Conservation (phyloP, 805 yeast genomes). For the Nematodospora valgi region DNA sequence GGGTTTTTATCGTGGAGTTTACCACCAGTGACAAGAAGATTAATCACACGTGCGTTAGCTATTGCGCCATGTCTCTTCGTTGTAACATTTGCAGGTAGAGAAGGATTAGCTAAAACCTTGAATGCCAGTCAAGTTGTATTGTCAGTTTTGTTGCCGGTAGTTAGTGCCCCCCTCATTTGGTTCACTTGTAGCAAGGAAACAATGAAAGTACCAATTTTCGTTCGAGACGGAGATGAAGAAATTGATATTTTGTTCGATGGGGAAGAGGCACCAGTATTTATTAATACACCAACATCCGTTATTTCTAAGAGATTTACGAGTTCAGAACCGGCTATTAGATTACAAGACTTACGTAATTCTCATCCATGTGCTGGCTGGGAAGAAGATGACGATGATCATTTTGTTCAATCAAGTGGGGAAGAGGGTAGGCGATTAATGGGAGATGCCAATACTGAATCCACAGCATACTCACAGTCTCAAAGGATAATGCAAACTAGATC, state of each 20-base stretch:
- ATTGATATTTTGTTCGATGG: constrained; percentile 16
- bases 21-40: constrained; percentile 77
- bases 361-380: constrained; percentile 45
- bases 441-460: not conserved
- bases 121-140: constrained; percentile 83
- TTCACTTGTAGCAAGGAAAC: constrained; percentile 68
- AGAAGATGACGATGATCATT: constrained; percentile 26
- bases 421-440: constrained; percentile 17
- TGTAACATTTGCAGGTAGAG: constrained; percentile 70
- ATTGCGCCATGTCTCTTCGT: constrained; percentile 81
- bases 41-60: constrained; percentile 79
- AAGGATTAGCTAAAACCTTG: constrained; percentile 70
- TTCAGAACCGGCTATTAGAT: constrained; percentile 38
- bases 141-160: constrained; percentile 77
- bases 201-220: constrained; percentile 53
- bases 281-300: not conserved
- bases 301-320: constrained; percentile 22
- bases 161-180: constrained; percentile 82
- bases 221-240: constrained; percentile 28
- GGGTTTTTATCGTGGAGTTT: constrained; percentile 81
- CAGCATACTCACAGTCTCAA: not conserved
- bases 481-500: not conserved
- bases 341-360: constrained; percentile 35
- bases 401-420: constrained; percentile 5
- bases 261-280: not conserved